Evolutionary conservation across 1,139 yeast genomes (phyloP), one percentile per base, ranked within the genome.

Genomic region (Saccharomyces hybrid): DNA sequence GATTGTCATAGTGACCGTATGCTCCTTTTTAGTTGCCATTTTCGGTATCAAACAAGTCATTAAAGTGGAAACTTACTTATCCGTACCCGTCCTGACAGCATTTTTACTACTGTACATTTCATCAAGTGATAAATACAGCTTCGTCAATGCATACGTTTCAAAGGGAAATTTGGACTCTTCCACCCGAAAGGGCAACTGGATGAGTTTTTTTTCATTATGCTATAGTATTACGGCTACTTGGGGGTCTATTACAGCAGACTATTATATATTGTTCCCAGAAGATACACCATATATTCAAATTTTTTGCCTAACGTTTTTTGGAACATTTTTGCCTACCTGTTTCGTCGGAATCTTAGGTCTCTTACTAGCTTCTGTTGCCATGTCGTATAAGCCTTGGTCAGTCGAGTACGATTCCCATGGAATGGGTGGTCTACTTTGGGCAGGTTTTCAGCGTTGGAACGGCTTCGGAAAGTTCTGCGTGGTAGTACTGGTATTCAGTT

Each of bases 241-340:
- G 97, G 95, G 95, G 41, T 86, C 93, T 4, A 80, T 86, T 57
- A 88, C 96, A 1, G 78, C 93, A 0, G 97, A 90, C 70, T 90
- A 89, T 69, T 88, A 87, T 68, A 82, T 89, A 52, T 75, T 88
- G 53, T 84, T 89, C 66, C 96, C 97, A 0, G 95, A 88, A 65
- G 74, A 76, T 47, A 80, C 89, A 0, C 79, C 88, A 1, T 81
- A 81, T 57, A 61, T 72, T 59, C 78, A 78, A 59, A 75, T 85
- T 1, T 86, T 83, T 63, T 31, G 70, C 16, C 72, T 85, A 55
- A 88, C 96, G 0, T 84, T 86, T 60, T 73, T 84, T 29, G 88
- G 88, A 1, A 84, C 86, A 29, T 74, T 80, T 51, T 57, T 86
- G 5, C 96, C 96, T 46, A 86, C 96, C 0, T 73, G 84, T 0